Percentiles rank a stretch among this genome's conserved stretches.
These are phyloP conservation scores for Monascus purpureus DNA, from an alignment of 495 filamentous ascomycete genomes.

Conservation along the genomic window DNA sequence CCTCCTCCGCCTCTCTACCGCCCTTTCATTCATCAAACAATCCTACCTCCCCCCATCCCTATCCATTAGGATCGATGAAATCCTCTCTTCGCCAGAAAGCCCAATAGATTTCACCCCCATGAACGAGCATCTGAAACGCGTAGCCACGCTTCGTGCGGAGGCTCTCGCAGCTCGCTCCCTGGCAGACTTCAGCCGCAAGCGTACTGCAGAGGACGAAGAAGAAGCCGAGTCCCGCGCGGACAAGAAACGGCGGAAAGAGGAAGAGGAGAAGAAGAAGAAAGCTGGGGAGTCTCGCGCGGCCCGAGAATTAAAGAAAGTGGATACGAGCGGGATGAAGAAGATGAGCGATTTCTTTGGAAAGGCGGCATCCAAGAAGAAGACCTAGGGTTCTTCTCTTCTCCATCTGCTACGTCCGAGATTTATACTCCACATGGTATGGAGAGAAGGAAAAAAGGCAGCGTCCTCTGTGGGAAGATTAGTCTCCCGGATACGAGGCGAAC, in stretches of 20 bases:
- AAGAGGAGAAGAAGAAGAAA: slow-evolving; percentile 67
- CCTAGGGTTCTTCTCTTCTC: slow-evolving; percentile 8
- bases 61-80: slow-evolving; percentile 27
- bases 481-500: neutral
- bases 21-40: slow-evolving; percentile 61
- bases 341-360: slow-evolving; percentile 90
- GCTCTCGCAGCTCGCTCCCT: slow-evolving; percentile 49
- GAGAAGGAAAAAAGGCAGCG: too few relatives aligned
- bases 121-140: slow-evolving; percentile 46
- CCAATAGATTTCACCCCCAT: slow-evolving; percentile 55
- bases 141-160: slow-evolving; percentile 53
- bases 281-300: slow-evolving; percentile 57
- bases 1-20: slow-evolving; percentile 59
- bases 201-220: slow-evolving; percentile 55
- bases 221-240: slow-evolving; percentile 31
- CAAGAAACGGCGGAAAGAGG: slow-evolving; percentile 54
- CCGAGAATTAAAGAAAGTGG: slow-evolving; percentile 71
- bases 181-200: slow-evolving; percentile 64
- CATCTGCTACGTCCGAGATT: neutral
- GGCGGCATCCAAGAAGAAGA: slow-evolving; percentile 29
- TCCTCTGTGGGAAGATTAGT: neutral
- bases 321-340: slow-evolving; percentile 89
- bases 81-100: slow-evolving; percentile 31
- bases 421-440: too few relatives aligned
- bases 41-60: slow-evolving; percentile 51